A percentile compares a stretch with the other conserved stretches of the same genome.
Conservation (phyloP, 169 alveolate species). For the Cryptosporidium ryanae region DNA sequence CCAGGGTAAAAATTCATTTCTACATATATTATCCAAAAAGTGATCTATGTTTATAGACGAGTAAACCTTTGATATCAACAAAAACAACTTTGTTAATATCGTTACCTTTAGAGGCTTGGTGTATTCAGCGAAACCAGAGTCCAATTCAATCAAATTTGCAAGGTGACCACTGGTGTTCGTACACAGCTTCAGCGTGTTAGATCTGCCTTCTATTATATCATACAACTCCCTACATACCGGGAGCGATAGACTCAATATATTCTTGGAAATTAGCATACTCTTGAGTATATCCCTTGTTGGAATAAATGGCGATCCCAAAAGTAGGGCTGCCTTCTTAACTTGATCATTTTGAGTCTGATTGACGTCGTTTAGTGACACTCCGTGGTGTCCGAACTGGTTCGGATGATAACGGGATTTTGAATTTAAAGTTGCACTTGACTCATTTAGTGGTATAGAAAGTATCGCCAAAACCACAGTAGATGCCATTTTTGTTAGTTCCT, state of each 20-base stretch:
- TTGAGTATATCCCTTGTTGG: slow-evolving; percentile 88
- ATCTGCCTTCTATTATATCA: slow-evolving; percentile 81
- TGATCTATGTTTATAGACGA: slow-evolving; percentile 86
- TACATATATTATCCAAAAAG: slow-evolving; percentile 86
- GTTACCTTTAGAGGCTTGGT: slow-evolving; percentile 85
- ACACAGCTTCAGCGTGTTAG: slow-evolving; percentile 79
- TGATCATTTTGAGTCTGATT: slow-evolving; percentile 76
- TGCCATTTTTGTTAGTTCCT: slow-evolving; percentile 83
- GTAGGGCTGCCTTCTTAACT: slow-evolving; percentile 86
- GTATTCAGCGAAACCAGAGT: slow-evolving; percentile 78
- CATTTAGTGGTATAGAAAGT: slow-evolving; percentile 81
- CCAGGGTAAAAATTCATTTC: slow-evolving; percentile 87
- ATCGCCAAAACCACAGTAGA: slow-evolving; percentile 89
- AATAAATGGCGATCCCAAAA: slow-evolving; percentile 85
- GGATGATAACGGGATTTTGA: slow-evolving; percentile 25
- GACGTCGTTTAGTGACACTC: not conserved
- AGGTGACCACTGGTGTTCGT: slow-evolving; percentile 59
- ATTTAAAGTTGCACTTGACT: slow-evolving; percentile 13
- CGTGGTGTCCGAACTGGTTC: not conserved
- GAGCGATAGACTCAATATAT: slow-evolving; percentile 82
- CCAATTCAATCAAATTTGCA: slow-evolving; percentile 61
- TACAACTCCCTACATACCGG: slow-evolving; percentile 83
- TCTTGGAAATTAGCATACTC: slow-evolving; percentile 82
- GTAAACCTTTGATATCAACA: slow-evolving; percentile 86
- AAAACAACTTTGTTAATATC: slow-evolving; percentile 85